A percentile compares a stretch with the other conserved stretches of the same genome.
phyloP scores from a whole-genome alignment of 1,284 basidiomycete genomes.

The Trametes versicolor region DNA sequence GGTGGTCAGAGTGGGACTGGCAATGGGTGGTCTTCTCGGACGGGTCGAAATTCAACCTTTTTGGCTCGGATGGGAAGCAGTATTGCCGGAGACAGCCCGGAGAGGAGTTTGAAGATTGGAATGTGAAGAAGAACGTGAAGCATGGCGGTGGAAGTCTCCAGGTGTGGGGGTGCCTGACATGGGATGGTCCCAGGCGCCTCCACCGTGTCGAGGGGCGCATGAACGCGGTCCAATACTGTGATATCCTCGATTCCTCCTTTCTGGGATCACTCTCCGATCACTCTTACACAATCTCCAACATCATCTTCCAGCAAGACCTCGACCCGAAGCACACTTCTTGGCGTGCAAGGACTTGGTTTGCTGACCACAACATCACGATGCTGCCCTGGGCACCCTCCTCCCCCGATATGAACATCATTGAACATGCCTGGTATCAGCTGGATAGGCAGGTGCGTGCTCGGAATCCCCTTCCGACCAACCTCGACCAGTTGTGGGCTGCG shows the following conservation, averaged over 20 bases:
- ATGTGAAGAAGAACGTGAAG: conserved; percentile 17
- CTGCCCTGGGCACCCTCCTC: conserved; percentile 2
- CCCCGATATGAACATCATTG: conserved; percentile 14
- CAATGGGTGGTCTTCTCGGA: conserved; percentile 11
- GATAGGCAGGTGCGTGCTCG: conserved; percentile 5
- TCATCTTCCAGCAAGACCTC: conserved; percentile 9
- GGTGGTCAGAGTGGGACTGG: background rate
- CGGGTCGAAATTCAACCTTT: conserved; percentile 21
- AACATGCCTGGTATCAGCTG: conserved; percentile 17
- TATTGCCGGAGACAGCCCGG: conserved; percentile 17
- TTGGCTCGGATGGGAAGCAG: conserved; percentile 20
- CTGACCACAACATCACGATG: background rate
- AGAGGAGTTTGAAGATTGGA: conserved; percentile 3
- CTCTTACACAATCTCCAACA: background rate
- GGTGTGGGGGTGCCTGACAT: conserved; percentile 22
- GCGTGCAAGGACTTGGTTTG: background rate
- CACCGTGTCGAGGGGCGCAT: conserved; percentile 12
- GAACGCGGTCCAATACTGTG: conserved; percentile 2
- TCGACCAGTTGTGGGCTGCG: conserved; percentile 19
- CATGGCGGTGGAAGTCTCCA: conserved; percentile 14
- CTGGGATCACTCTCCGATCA: background rate
- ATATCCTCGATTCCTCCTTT: background rate
- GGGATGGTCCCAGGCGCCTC: conserved; percentile 3
- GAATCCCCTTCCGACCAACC: conserved; percentile 3
- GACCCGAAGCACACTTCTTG: background rate